phyloP scores from a whole-genome alignment of 768 basidiomycete genomes.

The Leccinum variicolor region DNA sequence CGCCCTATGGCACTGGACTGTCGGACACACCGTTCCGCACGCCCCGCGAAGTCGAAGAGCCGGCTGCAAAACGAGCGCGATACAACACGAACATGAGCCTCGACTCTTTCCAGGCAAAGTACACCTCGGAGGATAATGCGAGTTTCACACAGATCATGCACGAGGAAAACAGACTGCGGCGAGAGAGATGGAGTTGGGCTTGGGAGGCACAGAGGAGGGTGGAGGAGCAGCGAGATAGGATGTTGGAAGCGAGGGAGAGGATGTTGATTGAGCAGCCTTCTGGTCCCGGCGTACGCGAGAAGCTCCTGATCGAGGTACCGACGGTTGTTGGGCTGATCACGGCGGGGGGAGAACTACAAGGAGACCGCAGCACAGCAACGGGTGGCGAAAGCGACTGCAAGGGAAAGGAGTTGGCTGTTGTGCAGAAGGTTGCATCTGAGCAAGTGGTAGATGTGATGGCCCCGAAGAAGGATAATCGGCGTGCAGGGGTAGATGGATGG shows the following conservation, averaged over 20 bases:
- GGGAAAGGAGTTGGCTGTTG: constrained; percentile 20
- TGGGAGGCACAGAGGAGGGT: constrained; percentile 89
- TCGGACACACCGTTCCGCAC: constrained; percentile 65
- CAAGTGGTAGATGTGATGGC: constrained; percentile 71
- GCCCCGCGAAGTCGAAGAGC: constrained; percentile 39
- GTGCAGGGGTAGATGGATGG: constrained; percentile 78
- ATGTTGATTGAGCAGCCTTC: constrained; percentile 69
- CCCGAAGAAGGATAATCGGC: constrained; percentile 66
- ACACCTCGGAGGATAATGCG: constrained; percentile 96
- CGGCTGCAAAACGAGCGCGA: constrained; percentile 52
- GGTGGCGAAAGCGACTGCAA: constrained; percentile 27
- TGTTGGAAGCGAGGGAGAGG: constrained; percentile 65
- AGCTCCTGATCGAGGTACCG: constrained; percentile 60
- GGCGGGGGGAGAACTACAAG: constrained; percentile 19
- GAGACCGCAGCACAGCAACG: neutral
- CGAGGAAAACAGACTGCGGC: constrained; percentile 80
- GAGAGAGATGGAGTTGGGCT: constrained; percentile 87
- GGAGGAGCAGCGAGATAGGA: constrained; percentile 58
- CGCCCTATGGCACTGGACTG: constrained; percentile 58
- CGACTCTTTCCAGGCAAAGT: constrained; percentile 85
- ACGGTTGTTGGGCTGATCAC: constrained; percentile 53
- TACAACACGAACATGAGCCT: constrained; percentile 64
- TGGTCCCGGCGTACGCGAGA: constrained; percentile 64
- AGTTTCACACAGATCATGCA: constrained; percentile 93
- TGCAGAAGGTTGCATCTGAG: constrained; percentile 27